Percentiles rank a stretch among this genome's conserved stretches.
Evolutionary conservation across 805 yeast genomes (phyloP).

Genomic region (Scheffersomyces stipitis): DNA sequence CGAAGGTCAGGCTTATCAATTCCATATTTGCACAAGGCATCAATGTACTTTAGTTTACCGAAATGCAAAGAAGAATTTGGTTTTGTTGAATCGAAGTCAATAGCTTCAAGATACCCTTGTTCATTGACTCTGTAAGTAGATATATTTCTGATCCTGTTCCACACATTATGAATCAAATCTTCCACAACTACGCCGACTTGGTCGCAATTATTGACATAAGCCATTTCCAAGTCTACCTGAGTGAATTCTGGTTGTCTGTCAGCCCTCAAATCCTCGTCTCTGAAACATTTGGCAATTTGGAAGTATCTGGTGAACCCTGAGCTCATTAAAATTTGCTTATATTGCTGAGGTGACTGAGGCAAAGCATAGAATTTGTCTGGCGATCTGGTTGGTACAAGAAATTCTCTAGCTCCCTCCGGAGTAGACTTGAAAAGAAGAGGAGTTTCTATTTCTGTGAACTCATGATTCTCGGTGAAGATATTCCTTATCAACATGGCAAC

Average conservation of each 20-base stretch:
- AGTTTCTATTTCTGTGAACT: conserved; percentile 84
- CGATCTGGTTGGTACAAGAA: conserved; percentile 85
- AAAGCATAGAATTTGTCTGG: conserved; percentile 71
- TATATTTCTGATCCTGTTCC: conserved; percentile 48
- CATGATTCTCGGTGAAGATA: conserved; percentile 33
- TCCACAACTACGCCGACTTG: conserved; percentile 66
- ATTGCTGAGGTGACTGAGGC: conserved; percentile 98
- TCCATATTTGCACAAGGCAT: conserved; percentile 75
- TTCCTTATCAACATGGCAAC: conserved; percentile 50
- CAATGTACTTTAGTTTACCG: conserved; percentile 56
- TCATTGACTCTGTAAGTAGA: conserved; percentile 39
- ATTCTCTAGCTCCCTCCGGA: conserved; percentile 97
- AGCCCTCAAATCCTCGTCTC: conserved; percentile 93
- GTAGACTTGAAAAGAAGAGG: conserved; percentile 93
- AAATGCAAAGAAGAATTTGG: conserved; percentile 11
- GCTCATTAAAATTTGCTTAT: conserved; percentile 92
- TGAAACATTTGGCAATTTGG: conserved; percentile 90
- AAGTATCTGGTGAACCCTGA: conserved; percentile 84
- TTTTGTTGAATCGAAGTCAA: conserved; percentile 8
- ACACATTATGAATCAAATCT: conserved; percentile 50
- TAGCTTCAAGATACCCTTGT: conserved; percentile 28
- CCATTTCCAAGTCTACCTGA: conserved; percentile 94
- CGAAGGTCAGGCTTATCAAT: conserved; percentile 94
- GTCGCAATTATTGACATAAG: conserved; percentile 68
- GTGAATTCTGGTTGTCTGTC: conserved; percentile 99